These are phyloP conservation scores for Syzygium aqueum DNA, from an alignment of 345 rosid species.

Conservation along the genomic window DNA sequence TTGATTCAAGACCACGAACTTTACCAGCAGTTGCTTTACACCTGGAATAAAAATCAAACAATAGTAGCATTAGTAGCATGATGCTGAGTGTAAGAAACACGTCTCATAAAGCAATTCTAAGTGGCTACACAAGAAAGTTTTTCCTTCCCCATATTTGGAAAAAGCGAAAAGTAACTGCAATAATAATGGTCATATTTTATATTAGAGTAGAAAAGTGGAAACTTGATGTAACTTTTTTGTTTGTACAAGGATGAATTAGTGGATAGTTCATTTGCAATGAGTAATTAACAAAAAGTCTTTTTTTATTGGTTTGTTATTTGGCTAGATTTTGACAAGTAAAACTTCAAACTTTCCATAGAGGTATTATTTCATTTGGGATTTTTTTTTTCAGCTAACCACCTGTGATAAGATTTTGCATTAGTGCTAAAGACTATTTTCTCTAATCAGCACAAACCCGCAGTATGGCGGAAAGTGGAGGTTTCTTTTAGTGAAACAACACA, in stretches of 20 bases:
- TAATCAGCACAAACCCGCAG: background rate
- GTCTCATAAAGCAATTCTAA: background rate
- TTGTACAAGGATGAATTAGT: background rate
- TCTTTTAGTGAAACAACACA: background rate
- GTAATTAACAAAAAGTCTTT: background rate
- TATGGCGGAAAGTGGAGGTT: background rate
- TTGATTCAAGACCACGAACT: constrained; percentile 19
- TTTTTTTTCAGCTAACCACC: background rate
- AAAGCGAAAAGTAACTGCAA: background rate
- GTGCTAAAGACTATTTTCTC: background rate
- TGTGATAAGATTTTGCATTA: background rate
- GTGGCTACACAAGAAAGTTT: background rate
- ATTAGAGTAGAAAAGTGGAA: background rate
- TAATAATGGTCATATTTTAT: background rate
- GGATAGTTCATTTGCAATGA: background rate
- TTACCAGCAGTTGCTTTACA: constrained; percentile 19
- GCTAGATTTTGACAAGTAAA: background rate
- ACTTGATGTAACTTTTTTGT: background rate
- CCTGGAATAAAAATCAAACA: constrained; percentile 15
- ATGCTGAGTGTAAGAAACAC: background rate
- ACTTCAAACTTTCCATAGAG: background rate
- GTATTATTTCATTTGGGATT: background rate
- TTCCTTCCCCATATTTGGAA: background rate
- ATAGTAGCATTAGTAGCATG: background rate
- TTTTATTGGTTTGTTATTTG: background rate